These are phyloP conservation scores for Sugiyamaella qingdaonensis DNA, from an alignment of 805 yeast species.

Conservation along the genomic window DNA sequence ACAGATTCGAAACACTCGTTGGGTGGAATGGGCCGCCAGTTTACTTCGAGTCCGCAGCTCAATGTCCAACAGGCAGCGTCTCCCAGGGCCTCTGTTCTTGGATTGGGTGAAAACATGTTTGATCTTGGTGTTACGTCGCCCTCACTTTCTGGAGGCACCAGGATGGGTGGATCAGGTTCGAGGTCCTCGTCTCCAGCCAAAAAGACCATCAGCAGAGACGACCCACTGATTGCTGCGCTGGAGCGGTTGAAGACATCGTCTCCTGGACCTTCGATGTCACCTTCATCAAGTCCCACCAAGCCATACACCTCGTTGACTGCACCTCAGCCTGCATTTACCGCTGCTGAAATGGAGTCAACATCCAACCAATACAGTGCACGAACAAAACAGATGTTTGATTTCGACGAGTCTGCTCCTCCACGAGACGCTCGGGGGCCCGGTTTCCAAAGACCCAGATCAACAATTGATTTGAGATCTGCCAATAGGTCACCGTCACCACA, in stretches of 20 bases:
- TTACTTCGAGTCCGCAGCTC: neutral
- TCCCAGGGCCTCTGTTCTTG: constrained; percentile 17
- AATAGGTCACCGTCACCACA: constrained; percentile 3
- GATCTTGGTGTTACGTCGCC: constrained; percentile 24
- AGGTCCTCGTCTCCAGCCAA: constrained; percentile 19
- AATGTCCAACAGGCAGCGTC: neutral
- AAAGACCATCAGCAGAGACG: constrained; percentile 28
- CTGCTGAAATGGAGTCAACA: constrained; percentile 41
- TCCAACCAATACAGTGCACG: constrained; percentile 21
- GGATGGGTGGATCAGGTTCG: constrained; percentile 1
- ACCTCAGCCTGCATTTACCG: constrained; percentile 32
- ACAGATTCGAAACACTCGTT: constrained; percentile 16
- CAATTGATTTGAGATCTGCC: constrained; percentile 15
- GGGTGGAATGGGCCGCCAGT: constrained; percentile 13
- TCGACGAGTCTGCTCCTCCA: neutral
- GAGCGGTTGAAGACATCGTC: constrained; percentile 37
- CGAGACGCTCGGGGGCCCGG: constrained; percentile 7
- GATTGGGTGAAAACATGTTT: constrained; percentile 31
- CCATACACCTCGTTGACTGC: constrained; percentile 20
- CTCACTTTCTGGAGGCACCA: neutral
- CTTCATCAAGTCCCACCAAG: neutral
- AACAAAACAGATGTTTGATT: constrained; percentile 12
- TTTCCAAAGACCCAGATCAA: constrained; percentile 23
- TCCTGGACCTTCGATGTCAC: constrained; percentile 8
- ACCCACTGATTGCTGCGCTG: constrained; percentile 53